Evolutionary conservation across 345 rosid species (phyloP).

Genomic region (Aurinia saxatilis): DNA sequence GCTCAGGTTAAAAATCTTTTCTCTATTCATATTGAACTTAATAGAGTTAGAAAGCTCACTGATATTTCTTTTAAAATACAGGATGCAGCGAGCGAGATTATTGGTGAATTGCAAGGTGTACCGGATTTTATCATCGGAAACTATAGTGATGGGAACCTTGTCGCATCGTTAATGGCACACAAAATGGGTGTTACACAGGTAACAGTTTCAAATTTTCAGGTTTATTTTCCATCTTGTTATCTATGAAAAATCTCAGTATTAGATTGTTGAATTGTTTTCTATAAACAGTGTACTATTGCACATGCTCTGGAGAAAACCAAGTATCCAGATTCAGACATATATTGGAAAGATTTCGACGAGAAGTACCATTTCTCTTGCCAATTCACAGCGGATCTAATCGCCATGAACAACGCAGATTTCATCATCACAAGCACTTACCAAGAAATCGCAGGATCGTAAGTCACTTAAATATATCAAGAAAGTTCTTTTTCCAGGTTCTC

Average conservation of each 20-base stretch:
- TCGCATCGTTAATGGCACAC: slow-evolving; percentile 84
- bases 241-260: not conserved
- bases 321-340: slow-evolving; percentile 97
- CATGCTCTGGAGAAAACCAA: slow-evolving; percentile 99
- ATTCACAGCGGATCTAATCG: slow-evolving; percentile 91
- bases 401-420: slow-evolving; percentile 96
- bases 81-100: slow-evolving; percentile 91
- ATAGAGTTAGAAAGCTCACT: not conserved
- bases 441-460: slow-evolving; percentile 99
- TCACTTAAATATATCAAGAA: not conserved
- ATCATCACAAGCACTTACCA: slow-evolving; percentile 98
- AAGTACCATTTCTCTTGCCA: slow-evolving; percentile 98
- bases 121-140: slow-evolving; percentile 97
- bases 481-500: not conserved
- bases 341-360: slow-evolving; percentile 88
- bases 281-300: slow-evolving; percentile 89
- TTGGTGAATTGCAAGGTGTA: slow-evolving; percentile 71
- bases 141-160: slow-evolving; percentile 98
- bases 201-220: not conserved
- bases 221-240: not conserved
- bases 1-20: slow-evolving; percentile 50
- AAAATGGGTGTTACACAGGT: slow-evolving; percentile 97
- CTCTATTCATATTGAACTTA: no score
- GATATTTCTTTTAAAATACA: slow-evolving; percentile 8
- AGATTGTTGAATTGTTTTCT: not conserved